Conservation (phyloP, 805 yeast genomes). For the Saccharomyces kudriavzevii region DNA sequence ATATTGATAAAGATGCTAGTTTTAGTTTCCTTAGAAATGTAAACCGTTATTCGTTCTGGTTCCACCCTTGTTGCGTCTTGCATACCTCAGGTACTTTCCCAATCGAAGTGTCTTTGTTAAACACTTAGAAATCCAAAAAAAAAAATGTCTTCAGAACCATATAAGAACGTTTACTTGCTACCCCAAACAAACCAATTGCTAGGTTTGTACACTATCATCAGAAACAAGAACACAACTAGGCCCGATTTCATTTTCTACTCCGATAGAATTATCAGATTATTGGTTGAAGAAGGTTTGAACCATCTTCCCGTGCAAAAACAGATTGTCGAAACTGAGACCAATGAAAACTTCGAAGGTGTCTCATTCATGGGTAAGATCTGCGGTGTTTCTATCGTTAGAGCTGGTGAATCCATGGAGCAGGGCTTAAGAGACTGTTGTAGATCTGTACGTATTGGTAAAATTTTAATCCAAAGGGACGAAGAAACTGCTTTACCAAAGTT, state of each 20-base stretch:
- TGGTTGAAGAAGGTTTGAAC: conserved; percentile 94
- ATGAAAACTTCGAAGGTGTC: conserved; percentile 64
- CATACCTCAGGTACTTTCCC: background rate
- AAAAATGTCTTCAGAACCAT: conserved; percentile 28
- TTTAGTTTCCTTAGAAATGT: background rate
- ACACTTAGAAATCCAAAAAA: background rate
- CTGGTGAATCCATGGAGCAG: conserved; percentile 99
- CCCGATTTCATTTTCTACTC: conserved; percentile 93
- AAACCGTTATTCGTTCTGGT: background rate
- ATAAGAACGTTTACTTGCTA: conserved; percentile 52
- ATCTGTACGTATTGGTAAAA: conserved; percentile 92
- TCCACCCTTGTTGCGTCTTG: background rate
- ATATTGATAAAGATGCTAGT: background rate
- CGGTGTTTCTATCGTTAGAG: conserved; percentile 96
- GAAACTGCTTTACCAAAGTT: conserved; percentile 91
- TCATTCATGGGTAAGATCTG: conserved; percentile 86
- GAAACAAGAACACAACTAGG: conserved; percentile 72
- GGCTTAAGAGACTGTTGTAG: conserved; percentile 96
- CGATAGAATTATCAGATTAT: conserved; percentile 83
- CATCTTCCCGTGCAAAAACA: conserved; percentile 78
- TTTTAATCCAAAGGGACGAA: conserved; percentile 94
- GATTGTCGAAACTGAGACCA: conserved; percentile 69
- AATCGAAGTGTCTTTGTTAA: background rate
- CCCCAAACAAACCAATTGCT: conserved; percentile 85
- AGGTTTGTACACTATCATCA: conserved; percentile 83